These are phyloP conservation scores for Echinochloa phyllopogon DNA, from an alignment of 176 grass and related monocot genomes.

Conservation along the genomic window DNA sequence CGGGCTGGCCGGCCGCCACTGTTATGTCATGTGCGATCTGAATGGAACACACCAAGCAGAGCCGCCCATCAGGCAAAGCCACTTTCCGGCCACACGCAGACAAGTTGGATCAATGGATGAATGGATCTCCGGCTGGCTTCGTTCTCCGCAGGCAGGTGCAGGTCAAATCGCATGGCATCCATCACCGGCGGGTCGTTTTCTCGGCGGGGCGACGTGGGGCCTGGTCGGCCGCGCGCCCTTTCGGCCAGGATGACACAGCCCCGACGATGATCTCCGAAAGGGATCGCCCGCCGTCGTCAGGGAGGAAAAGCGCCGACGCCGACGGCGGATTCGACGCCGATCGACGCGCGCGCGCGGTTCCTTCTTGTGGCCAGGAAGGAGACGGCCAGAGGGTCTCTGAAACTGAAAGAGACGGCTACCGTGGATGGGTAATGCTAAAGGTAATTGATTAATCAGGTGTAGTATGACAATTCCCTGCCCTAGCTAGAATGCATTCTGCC, in stretches of 20 bases:
- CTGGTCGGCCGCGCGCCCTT: conserved; percentile 28
- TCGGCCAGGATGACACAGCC: conserved; percentile 42
- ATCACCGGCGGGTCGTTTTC: not conserved
- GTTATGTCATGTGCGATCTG: not conserved
- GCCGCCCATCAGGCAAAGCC: not conserved
- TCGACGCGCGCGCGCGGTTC: too few relatives aligned
- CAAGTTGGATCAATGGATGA: not conserved
- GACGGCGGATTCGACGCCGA: not conserved
- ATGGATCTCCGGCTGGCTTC: not conserved
- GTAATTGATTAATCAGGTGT: too few relatives aligned
- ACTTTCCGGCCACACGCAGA: not conserved
- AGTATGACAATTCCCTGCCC: conserved; percentile 38
- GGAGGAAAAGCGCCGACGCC: not conserved
- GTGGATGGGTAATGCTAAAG: not conserved
- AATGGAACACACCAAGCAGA: not conserved
- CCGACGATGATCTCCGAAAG: conserved; percentile 8
- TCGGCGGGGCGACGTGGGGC: not conserved
- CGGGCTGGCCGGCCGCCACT: not conserved
- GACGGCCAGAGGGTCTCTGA: not conserved
- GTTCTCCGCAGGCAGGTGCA: conserved; percentile 8
- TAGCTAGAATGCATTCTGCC: not conserved
- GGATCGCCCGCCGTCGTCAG: not conserved
- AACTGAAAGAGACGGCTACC: not conserved
- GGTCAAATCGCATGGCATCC: not conserved
- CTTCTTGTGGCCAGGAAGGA: not conserved